Evolutionary conservation across 768 basidiomycete genomes (phyloP).

Genomic region (Phylloporus rhodoxanthus): DNA sequence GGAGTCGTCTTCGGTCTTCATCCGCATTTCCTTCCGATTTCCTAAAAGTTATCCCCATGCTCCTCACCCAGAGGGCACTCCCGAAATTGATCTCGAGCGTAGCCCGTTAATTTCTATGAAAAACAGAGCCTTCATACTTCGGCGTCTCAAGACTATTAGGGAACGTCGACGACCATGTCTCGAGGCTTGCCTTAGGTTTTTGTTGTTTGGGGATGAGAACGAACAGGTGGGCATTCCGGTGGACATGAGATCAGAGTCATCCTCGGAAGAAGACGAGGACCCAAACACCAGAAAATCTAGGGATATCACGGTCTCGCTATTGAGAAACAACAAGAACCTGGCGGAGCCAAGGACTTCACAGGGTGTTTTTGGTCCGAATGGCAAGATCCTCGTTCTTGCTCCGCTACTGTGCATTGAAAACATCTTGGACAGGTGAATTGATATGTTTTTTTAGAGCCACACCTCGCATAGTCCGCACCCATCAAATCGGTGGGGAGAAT

Average conservation of each 20-base stretch:
- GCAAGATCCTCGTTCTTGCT: slow-evolving; percentile 34
- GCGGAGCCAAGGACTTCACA: slow-evolving; percentile 84
- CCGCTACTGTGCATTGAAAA: background rate
- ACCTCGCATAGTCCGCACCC: slow-evolving; percentile 62
- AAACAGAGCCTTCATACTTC: slow-evolving; percentile 72
- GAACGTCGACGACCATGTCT: slow-evolving; percentile 76
- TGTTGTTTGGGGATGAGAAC: slow-evolving; percentile 66
- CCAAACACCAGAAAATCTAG: slow-evolving; percentile 35
- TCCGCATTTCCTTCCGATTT: slow-evolving; percentile 85
- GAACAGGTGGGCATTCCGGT: slow-evolving; percentile 37
- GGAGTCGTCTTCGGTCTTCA: slow-evolving; percentile 75
- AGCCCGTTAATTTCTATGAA: slow-evolving; percentile 74
- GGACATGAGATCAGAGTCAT: slow-evolving; percentile 52
- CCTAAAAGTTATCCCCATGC: slow-evolving; percentile 75
- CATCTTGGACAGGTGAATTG: slow-evolving; percentile 58
- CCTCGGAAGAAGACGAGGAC: slow-evolving; percentile 63
- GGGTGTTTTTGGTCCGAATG: slow-evolving; percentile 84
- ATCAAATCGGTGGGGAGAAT: slow-evolving; percentile 29
- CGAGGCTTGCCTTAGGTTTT: slow-evolving; percentile 75
- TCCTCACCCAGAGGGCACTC: slow-evolving; percentile 56
- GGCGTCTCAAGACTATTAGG: slow-evolving; percentile 66
- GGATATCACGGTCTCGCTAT: slow-evolving; percentile 47
- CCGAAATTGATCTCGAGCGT: slow-evolving; percentile 76
- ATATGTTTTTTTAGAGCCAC: slow-evolving; percentile 82
- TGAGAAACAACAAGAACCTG: slow-evolving; percentile 68